Percentiles rank a stretch among this genome's conserved stretches.
These are phyloP conservation scores for Lophium mytilinum DNA, from an alignment of 495 filamentous ascomycete genomes.

Conservation along the genomic window DNA sequence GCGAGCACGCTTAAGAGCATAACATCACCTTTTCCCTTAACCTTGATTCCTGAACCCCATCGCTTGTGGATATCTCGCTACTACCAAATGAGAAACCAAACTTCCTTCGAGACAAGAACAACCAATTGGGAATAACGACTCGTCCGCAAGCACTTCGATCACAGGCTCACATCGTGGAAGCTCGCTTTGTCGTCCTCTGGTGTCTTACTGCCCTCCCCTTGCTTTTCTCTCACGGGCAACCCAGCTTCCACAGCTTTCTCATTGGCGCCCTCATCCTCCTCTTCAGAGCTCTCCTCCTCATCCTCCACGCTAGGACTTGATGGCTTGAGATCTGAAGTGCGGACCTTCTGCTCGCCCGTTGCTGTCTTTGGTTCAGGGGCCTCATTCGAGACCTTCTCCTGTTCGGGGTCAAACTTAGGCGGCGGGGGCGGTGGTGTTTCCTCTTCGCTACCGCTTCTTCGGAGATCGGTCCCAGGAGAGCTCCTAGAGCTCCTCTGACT, in stretches of 20 bases:
- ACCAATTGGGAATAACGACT: too few species aligned
- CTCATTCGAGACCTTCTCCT: constrained; percentile 1
- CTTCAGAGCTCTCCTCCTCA: constrained; percentile 29
- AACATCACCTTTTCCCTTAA: too few species aligned
- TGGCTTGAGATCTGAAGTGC: constrained; percentile 45
- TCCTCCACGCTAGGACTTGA: constrained; percentile 42
- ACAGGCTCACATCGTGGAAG: constrained; percentile 22
- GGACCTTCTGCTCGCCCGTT: constrained; percentile 49
- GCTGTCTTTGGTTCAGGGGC: constrained; percentile 25
- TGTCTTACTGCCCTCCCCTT: constrained; percentile 19
- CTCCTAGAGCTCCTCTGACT: background rate
- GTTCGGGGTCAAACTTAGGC: constrained; percentile 7
- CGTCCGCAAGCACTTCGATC: background rate
- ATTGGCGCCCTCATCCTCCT: constrained; percentile 26
- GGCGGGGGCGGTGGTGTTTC: constrained; percentile 16
- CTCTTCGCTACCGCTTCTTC: background rate
- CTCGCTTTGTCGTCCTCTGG: constrained; percentile 24
- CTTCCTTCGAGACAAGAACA: too few species aligned
- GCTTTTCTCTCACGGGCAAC: constrained; percentile 10
- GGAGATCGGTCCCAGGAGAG: background rate
- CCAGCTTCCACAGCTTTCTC: constrained; percentile 20
- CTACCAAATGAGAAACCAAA: too few species aligned
- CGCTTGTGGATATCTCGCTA: too few species aligned
- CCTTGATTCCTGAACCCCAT: too few species aligned
- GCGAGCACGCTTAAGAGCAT: too few species aligned